A percentile compares a stretch with the other conserved stretches of the same genome.
phyloP scores from a whole-genome alignment of 2,329 filamentous ascomycete species.

The Alternaria alternata region DNA sequence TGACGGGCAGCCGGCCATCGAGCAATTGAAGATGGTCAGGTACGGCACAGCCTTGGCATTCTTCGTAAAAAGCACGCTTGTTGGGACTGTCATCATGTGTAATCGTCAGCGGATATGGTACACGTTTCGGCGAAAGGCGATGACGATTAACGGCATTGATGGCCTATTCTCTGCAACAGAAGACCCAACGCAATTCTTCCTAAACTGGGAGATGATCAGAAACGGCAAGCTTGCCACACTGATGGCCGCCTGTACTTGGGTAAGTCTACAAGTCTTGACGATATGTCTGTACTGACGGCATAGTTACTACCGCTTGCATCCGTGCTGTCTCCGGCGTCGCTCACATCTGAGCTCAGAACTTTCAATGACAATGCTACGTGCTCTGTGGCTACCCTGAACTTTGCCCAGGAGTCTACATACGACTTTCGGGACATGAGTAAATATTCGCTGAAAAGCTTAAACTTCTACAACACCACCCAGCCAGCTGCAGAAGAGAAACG shows the following conservation, averaged over 20 bases:
- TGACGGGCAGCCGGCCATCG: slow-evolving; percentile 38
- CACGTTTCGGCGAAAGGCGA: slow-evolving; percentile 46
- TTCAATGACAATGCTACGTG: slow-evolving; percentile 29
- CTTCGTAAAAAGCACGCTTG: slow-evolving; percentile 49
- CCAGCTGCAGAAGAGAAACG: slow-evolving; percentile 19
- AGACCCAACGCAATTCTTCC: slow-evolving; percentile 45
- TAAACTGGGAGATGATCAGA: slow-evolving; percentile 47
- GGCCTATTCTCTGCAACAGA: slow-evolving; percentile 48
- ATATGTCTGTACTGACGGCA: not conserved
- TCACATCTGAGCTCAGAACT: slow-evolving; percentile 43
- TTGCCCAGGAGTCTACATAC: slow-evolving; percentile 39
- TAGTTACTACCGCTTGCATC: slow-evolving; percentile 50
- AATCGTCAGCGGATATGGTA: slow-evolving; percentile 52
- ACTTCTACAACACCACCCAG: slow-evolving; percentile 49
- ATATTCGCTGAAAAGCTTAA: slow-evolving; percentile 33
- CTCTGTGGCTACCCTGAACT: slow-evolving; percentile 43
- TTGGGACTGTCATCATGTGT: slow-evolving; percentile 42
- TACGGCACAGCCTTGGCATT: slow-evolving; percentile 51
- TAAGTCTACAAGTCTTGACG: not conserved
- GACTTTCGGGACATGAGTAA: slow-evolving; percentile 40
- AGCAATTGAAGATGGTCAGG: slow-evolving; percentile 47
- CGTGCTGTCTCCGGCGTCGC: slow-evolving; percentile 47
- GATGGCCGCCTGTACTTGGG: slow-evolving; percentile 47
- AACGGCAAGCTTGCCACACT: slow-evolving; percentile 49
- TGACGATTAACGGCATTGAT: slow-evolving; percentile 51